Base-by-base conservation (phyloP, 164 flowering plant genomes). In the Kingdonia uniflora region DNA sequence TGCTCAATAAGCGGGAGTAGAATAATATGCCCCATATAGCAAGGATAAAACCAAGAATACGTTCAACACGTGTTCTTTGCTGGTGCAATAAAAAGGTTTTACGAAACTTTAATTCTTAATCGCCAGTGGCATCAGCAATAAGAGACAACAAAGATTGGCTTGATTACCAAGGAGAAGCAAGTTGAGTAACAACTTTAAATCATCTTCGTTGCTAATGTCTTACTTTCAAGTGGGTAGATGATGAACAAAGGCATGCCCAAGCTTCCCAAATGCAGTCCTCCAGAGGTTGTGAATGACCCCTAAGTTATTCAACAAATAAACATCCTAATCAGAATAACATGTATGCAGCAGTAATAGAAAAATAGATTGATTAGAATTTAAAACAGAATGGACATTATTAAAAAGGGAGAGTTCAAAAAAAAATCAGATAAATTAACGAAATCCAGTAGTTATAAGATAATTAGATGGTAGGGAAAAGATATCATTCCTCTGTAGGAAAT, bases 191-290 rank as follows among this genome's bases (percentile, higher is more conserved):
- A 21, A 47, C 6, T 5, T 25, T 14, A 47, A 21, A 47, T 47
- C 35, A 11, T 47, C n/a, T 2, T 23, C 19, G 57, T 25, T 13
- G 49, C 41, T 60, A 60, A 37, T 39, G 55, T 46, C 76, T 52
- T 62, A 88, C 99, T 72, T 54, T 80, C 65, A 92, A 66, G 79
- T 92, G 99, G 49, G 96, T 85, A 22, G 99, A 88, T 54, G 99
- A 88, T 33, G 99, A 92, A 75, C 82, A 75, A 22, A 92, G 77
- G 68, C 99, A 92, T 19, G 99, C 95, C 99, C 99, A 92, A 42
- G 99, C 96, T 71, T 88, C 95, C 99, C 99, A 92, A 54, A 78
- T 74, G 77, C 99, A 92, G 59, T 92, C 99, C 73, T 92, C 99
- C 49, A 92, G 59, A 55, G 95, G 70, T 21, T 80, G 86, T 38